phyloP scores from a whole-genome alignment of 805 yeast genomes.

The Ogataea haglerorum region DNA sequence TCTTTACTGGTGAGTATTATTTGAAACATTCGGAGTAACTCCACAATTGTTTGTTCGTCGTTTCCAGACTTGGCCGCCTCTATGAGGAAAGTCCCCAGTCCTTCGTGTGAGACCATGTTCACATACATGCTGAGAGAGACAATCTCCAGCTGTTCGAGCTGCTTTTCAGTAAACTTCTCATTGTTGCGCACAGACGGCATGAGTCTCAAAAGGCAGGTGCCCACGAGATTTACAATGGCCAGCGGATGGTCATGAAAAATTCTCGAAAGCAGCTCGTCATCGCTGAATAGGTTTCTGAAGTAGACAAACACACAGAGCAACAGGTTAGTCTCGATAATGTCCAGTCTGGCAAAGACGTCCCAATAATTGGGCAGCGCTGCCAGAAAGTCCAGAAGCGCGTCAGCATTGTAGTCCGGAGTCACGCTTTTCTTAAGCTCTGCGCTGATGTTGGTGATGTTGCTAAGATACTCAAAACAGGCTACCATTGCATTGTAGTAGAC shows the following conservation, averaged over 20 bases:
- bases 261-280: constrained; percentile 11
- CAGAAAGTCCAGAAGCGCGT: constrained; percentile 7
- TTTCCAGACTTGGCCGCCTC: constrained; percentile 1
- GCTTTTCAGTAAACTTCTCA: constrained; percentile 17
- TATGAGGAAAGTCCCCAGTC: constrained; percentile 29
- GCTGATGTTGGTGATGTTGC: constrained; percentile 15
- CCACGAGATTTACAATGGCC: constrained; percentile 6
- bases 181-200: background rate
- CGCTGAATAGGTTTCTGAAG: constrained; percentile 9
- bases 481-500: constrained; percentile 8
- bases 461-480: constrained; percentile 19
- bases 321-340: constrained; percentile 1
- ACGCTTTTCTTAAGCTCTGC: constrained; percentile 4
- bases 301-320: constrained; percentile 13
- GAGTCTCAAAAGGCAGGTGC: background rate
- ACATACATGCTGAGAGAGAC: constrained; percentile 25
- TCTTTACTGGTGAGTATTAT: constrained; percentile 37
- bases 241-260: constrained; percentile 6
- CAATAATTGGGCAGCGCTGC: constrained; percentile 2
- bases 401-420: constrained; percentile 5
- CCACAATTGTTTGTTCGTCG: constrained; percentile 5
- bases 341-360: background rate
- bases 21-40: constrained; percentile 32
- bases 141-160: constrained; percentile 14
- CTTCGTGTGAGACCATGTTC: constrained; percentile 31